Evolutionary conservation across 257 asterid species (phyloP).

Genomic region (Penstemon newberryi): DNA sequence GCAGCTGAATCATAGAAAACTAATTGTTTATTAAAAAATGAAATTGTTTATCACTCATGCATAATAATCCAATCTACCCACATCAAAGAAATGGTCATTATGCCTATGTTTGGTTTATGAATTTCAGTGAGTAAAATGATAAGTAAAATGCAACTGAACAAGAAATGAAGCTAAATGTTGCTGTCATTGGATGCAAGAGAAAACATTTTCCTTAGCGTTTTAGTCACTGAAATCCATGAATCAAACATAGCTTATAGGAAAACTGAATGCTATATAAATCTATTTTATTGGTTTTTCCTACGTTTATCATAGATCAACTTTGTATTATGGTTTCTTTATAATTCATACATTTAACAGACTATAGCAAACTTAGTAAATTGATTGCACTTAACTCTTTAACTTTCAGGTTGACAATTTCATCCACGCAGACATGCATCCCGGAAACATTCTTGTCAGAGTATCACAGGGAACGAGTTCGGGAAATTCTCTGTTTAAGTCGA

Average conservation of each 20-base stretch:
- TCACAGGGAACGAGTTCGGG: conserved; percentile 40
- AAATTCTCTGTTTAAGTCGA: conserved; percentile 59
- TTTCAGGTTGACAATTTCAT: conserved; percentile 86
- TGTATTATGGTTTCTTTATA: too few relatives aligned
- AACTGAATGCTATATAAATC: too few relatives aligned
- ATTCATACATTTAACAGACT: neutral
- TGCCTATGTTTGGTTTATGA: neutral
- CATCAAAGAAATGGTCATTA: neutral
- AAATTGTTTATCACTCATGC: neutral
- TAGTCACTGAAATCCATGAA: too few relatives aligned
- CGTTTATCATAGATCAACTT: too few relatives aligned
- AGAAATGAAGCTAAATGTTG: too few relatives aligned
- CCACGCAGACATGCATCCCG: conserved; percentile 99
- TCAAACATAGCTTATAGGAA: too few relatives aligned
- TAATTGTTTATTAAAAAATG: conserved; percentile 4
- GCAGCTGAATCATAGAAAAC: conserved; percentile 11
- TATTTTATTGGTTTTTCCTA: too few relatives aligned
- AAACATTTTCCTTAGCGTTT: too few relatives aligned
- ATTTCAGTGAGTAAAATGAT: too few relatives aligned
- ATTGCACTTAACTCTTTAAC: conserved; percentile 17
- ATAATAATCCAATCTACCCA: conserved; percentile 4
- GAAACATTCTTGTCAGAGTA: conserved; percentile 83
- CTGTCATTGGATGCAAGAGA: too few relatives aligned
- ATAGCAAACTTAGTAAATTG: neutral
- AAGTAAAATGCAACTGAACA: too few relatives aligned